phyloP scores from a whole-genome alignment of 495 filamentous ascomycete species.

The Aspergillus bertholletiae region DNA sequence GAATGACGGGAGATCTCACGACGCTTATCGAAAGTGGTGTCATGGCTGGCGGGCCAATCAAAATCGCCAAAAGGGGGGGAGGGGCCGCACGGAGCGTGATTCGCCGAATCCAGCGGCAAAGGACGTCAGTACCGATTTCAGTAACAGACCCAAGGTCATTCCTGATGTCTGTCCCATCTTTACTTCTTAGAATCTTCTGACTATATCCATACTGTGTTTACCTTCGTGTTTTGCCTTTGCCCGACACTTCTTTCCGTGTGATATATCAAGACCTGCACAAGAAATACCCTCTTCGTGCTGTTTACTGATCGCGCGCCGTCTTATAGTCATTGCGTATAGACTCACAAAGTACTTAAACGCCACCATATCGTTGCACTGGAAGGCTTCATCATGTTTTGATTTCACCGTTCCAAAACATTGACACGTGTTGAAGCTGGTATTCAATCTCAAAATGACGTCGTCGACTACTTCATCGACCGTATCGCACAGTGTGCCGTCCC shows the following conservation, averaged over 20 bases:
- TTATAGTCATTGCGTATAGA: not conserved
- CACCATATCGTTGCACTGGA: not conserved
- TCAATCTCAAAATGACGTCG: slow-evolving; percentile 16
- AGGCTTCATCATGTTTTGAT: not conserved
- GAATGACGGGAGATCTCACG: not conserved
- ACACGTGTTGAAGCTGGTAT: slow-evolving; percentile 4
- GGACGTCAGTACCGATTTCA: not conserved
- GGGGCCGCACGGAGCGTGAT: not conserved
- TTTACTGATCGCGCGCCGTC: not conserved
- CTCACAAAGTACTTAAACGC: not conserved
- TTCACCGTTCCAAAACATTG: not conserved
- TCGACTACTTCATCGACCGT: slow-evolving; percentile 18
- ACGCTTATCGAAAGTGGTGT: not conserved
- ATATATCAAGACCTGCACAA: not conserved
- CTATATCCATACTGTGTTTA: not conserved
- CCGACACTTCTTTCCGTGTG: too few species aligned
- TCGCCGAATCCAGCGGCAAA: not conserved
- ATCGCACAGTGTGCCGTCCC: slow-evolving; percentile 19
- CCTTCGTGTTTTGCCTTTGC: not conserved
- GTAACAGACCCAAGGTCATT: not conserved
- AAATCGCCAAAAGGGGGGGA: not conserved
- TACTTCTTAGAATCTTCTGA: not conserved
- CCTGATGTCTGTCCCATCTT: not conserved
- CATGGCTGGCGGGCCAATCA: not conserved
- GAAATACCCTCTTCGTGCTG: not conserved